Base-by-base conservation (phyloP, 2,329 filamentous ascomycete genomes). In the Sarocladium brachiariae region DNA sequence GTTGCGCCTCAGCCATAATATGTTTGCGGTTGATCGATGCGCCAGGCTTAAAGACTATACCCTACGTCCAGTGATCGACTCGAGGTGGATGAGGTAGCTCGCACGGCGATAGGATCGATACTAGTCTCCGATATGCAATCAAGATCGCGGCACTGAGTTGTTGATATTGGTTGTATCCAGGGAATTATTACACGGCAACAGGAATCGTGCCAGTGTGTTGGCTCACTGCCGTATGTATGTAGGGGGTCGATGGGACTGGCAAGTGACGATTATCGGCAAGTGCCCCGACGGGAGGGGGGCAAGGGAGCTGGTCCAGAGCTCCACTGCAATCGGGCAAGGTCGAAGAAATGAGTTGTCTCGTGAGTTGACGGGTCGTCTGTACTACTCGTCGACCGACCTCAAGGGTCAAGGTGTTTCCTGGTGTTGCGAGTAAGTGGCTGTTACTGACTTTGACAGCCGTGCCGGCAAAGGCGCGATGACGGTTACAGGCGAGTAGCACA, bases 1-100 rank as follows among this genome's bases (percentile, higher is more conserved):
- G 14, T 47, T 47, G 43, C 24, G 11, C 27, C 11, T 47, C 43
- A 7, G 43, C 43, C 43, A 47, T 47, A 31, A 10, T 33, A 23
- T 18, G 8, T 14, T 43, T 24, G 21, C n/a, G 18, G 35, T 19
- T 18, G 35, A 8, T 7, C 35, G 35, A 21, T 16, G 8, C 5
- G 33, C 5, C 14, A 6, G 8, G 10, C 5, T n/a, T 6, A 14
- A 18, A 7, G 33, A n/a, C n/a, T 13, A n/a, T n/a, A 13, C 7
- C 7, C 27, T 7, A n/a, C n/a, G n/a, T n/a, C n/a, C n/a, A n/a
- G n/a, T n/a, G n/a, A n/a, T n/a, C n/a, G n/a, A n/a, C n/a, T n/a
- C n/a, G n/a, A n/a, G n/a, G n/a, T n/a, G n/a, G n/a, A n/a, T n/a
- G n/a, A n/a, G n/a, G n/a, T n/a, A n/a, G n/a, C n/a, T n/a, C n/a